Base-by-base conservation (phyloP, 441 rosid genomes). In the Adansonia rubrostipa region DNA sequence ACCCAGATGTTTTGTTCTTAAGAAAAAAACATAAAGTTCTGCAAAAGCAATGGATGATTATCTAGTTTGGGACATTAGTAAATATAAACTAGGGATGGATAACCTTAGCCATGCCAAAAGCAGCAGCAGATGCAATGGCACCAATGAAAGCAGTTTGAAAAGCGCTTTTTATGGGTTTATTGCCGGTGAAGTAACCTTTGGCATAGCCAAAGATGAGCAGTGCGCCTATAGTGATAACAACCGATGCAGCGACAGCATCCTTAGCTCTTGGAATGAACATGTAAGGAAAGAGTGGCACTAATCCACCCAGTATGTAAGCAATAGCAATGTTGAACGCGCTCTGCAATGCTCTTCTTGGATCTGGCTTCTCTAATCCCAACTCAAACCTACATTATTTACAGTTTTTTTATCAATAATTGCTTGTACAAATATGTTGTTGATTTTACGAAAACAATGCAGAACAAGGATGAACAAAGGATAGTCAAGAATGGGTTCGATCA, bases 91-190 rank as follows among this genome's bases (percentile, higher is more conserved):
- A 89, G 19, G 78, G 76, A 9, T 85, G 90, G 68, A 93, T 71
- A 17, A 81, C 82, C 82, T 91, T 96, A 14, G 99, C 99, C 83
- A 96, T 80, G 79, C 90, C 88, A 78, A 85, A 96, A 15, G 97
- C 98, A 22, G 97, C 96, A 0, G 97, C 97, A 0, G 97, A 90
- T 7, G 99, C 99, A 36, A 94, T 81, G 70, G 94, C 97, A 1
- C 96, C 98, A 0, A 96, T 90, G 72, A 96, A 78, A 20, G 92
- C 89, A 33, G 97, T 92, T 80, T 92, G 91, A 17, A 93, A 51
- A 24, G 99, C 98, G 68, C 92, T 91, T 54, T 4, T 87, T 10
- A 92, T n/a, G 0, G 97, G 97, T 75, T 83, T 87, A 71, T 82
- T 87, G 13, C 87, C 99, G 0, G 98, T 96, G 78, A 92, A 92